Conservation (phyloP, 345 rosid species). For the Syzygium aromaticum region DNA sequence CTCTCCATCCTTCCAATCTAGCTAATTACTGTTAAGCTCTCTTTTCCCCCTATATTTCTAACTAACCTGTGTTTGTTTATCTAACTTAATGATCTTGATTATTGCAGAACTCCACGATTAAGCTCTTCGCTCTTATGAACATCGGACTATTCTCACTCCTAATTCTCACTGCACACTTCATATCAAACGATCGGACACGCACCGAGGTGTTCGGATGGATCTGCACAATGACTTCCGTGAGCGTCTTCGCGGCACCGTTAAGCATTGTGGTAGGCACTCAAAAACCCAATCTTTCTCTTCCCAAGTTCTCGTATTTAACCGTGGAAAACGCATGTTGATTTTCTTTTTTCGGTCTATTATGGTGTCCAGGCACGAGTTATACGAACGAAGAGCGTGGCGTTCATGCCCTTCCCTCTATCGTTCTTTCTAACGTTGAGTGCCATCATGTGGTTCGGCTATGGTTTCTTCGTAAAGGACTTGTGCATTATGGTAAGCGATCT, state of each 20-base stretch:
- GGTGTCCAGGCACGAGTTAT: conserved; percentile 52
- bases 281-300: not conserved
- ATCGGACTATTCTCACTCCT: conserved; percentile 43
- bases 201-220: conserved; percentile 73
- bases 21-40: not conserved
- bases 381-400: conserved; percentile 76
- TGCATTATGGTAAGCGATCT: conserved; percentile 63
- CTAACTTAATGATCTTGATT: not conserved
- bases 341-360: not conserved
- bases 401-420: conserved; percentile 84
- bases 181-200: conserved; percentile 5
- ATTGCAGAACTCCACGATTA: conserved; percentile 51
- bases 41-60: not conserved
- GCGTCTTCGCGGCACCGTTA: conserved; percentile 81
- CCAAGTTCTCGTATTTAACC: not conserved
- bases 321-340: not conserved
- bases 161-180: conserved; percentile 31
- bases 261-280: conserved; percentile 44
- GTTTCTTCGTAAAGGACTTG: conserved; percentile 42
- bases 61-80: not conserved
- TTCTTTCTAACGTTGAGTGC: conserved; percentile 81
- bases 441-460: conserved; percentile 73
- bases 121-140: conserved; percentile 39
- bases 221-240: conserved; percentile 53
- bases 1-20: not conserved